Evolutionary conservation across 2,329 filamentous ascomycete species (phyloP), one percentile per base, ranked within the genome.

Genomic region (Colletotrichum siamense): DNA sequence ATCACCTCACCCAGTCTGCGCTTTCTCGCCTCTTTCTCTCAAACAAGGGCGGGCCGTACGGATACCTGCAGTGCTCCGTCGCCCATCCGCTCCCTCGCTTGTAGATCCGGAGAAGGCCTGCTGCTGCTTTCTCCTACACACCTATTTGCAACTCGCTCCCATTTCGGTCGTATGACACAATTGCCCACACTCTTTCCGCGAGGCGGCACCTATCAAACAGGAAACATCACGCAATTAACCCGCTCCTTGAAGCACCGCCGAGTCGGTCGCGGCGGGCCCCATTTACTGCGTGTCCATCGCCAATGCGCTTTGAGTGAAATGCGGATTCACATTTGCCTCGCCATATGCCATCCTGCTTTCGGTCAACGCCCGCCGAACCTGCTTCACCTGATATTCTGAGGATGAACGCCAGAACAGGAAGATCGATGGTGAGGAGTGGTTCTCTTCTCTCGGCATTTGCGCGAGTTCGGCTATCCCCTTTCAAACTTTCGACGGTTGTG

Each of bases 31-130:
- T 65, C 63, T 39, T 24, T 71, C 67, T 52, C 67, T 65, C 59
- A 74, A 71, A 74, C 67, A 71, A 65, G 61, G 44, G 66, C 66
- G 72, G 62, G 57, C 66, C 71, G 28, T 44, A 65, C n/a, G 61
- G 61, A n/a, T 64, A 36, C 61, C 22, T 64, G 30, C 30, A 64
- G 13, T 39, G 52, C 24, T 70, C 57, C 44, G 39, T 44, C 63
- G 24, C 28, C 32, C 39, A 24, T 64, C 66, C 52, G 13, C n/a
- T 44, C 13, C 44, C 18, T 62, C 24, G 22, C 65, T 64, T 15
- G 59, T n/a, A 59, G n/a, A 74, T 74, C 71, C n/a, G 71, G 66
- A 74, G 66, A 74, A 74, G 71, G 57, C 71, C 66, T 74, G 59
- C 26, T 61, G 34, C 10, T 16, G 15, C 18, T 24, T 30, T 15